phyloP scores from a whole-genome alignment of 768 basidiomycete species.

The Tulasnella sp. region DNA sequence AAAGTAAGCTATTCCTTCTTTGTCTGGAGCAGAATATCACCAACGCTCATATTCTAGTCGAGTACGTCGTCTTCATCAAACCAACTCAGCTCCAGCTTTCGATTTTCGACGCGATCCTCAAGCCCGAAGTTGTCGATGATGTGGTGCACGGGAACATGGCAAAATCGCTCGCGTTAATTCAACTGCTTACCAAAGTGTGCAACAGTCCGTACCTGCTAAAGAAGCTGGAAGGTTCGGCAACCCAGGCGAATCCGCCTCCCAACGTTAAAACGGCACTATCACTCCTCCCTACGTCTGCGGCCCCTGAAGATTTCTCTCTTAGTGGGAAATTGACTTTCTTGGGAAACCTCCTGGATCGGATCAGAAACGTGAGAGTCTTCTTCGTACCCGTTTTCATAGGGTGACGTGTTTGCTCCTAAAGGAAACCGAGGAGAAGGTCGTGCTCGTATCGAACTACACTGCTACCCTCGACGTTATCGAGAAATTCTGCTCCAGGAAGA shows the following conservation, averaged over 20 bases:
- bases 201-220: constrained; percentile 75
- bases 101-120: constrained; percentile 67
- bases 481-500: constrained; percentile 62
- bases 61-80: constrained; percentile 95
- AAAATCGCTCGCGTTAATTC: constrained; percentile 70
- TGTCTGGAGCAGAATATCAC: background rate
- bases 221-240: constrained; percentile 46
- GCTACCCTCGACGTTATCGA: constrained; percentile 89
- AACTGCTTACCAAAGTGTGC: constrained; percentile 76
- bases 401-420: constrained; percentile 20
- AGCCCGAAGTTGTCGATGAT: constrained; percentile 54
- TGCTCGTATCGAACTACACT: constrained; percentile 94
- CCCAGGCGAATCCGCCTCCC: constrained; percentile 33
- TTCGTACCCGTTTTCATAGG: background rate
- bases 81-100: constrained; percentile 74
- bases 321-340: constrained; percentile 75
- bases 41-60: constrained; percentile 41
- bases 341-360: constrained; percentile 45
- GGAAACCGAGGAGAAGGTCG: constrained; percentile 86
- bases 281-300: constrained; percentile 20
- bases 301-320: constrained; percentile 45
- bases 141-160: constrained; percentile 61
- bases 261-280: constrained; percentile 32
- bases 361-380: constrained; percentile 40
- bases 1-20: constrained; percentile 39